A percentile compares a stretch with the other conserved stretches of the same genome.
These are phyloP conservation scores for Botrytis medusae DNA, from an alignment of 2,329 filamentous ascomycete genomes.

Conservation along the genomic window DNA sequence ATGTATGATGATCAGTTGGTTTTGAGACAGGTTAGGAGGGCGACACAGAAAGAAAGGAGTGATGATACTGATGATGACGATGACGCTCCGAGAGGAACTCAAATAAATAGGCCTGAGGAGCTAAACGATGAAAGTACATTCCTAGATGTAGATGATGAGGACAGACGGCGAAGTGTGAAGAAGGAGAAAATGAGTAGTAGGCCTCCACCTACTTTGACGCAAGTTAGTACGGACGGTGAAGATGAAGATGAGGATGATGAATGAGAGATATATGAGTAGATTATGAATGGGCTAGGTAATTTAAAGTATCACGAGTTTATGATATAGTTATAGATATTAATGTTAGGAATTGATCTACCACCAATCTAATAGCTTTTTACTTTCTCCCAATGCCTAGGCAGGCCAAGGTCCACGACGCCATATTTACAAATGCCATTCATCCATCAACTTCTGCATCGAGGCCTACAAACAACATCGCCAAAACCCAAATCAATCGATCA, in stretches of 20 bases:
- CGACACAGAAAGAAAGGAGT: conserved; percentile 46
- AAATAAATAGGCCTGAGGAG: conserved; percentile 3
- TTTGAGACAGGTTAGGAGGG: conserved; percentile 57
- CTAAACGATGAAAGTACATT: conserved; percentile 7
- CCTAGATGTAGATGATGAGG: conserved; percentile 13
- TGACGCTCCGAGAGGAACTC: conserved; percentile 3
- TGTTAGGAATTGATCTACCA: background rate
- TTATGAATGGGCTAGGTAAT: background rate
- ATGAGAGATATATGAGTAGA: background rate
- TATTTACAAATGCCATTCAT: background rate
- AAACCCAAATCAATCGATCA: background rate
- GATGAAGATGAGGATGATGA: background rate
- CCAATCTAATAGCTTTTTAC: background rate
- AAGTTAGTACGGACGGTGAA: background rate
- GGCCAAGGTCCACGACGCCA: background rate
- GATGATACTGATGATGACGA: conserved; percentile 47
- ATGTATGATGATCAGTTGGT: conserved; percentile 58
- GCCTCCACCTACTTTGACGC: background rate
- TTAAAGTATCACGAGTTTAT: background rate
- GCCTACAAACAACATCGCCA: background rate
- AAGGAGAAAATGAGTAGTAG: background rate
- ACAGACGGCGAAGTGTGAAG: background rate
- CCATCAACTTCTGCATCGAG: background rate
- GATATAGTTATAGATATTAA: background rate
- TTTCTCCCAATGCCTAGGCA: too few relatives aligned